Percentiles rank a stretch among this genome's conserved stretches.
These are phyloP conservation scores for Citrus inodora DNA, from an alignment of 345 rosid species.

Conservation along the genomic window DNA sequence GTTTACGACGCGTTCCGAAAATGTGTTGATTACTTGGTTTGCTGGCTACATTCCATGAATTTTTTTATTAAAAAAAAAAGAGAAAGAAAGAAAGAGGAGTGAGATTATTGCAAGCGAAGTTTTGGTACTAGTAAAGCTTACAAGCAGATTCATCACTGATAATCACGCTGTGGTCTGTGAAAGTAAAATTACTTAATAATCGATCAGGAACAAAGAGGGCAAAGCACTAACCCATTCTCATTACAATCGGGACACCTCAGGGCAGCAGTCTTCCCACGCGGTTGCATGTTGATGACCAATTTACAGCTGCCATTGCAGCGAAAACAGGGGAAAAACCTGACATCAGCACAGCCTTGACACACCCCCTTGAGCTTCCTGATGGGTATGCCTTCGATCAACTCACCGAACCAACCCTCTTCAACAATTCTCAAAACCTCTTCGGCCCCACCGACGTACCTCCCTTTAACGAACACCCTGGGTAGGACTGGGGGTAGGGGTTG, in stretches of 20 bases:
- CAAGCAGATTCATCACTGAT: no score
- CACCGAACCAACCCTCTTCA: slow-evolving; percentile 67
- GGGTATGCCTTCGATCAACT: slow-evolving; percentile 52
- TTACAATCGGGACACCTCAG: slow-evolving; percentile 74
- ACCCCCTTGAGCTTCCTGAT: slow-evolving; percentile 30
- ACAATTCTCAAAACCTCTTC: slow-evolving; percentile 62
- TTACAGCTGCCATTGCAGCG: slow-evolving; percentile 80
- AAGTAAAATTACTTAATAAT: no score
- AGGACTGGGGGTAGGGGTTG: slow-evolving; percentile 25
- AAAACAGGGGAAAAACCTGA: slow-evolving; percentile 74
- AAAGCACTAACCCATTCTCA: slow-evolving; percentile 84
- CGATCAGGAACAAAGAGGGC: slow-evolving; percentile 53
- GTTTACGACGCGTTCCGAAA: no score
- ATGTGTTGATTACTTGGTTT: no score
- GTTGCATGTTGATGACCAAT: slow-evolving; percentile 25
- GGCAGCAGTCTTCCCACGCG: slow-evolving; percentile 29
- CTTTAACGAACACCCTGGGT: slow-evolving; percentile 72
- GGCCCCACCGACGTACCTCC: slow-evolving; percentile 83
- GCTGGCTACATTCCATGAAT: no score
- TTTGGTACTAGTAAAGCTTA: no score
- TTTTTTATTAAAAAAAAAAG: no score
- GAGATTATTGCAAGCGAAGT: no score
- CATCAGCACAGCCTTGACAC: slow-evolving; percentile 72
- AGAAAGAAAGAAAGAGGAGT: no score
- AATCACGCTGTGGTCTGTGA: no score